These are phyloP conservation scores for Clitopilus passeckerianus DNA, from an alignment of 768 basidiomycete genomes.

Conservation along the genomic window DNA sequence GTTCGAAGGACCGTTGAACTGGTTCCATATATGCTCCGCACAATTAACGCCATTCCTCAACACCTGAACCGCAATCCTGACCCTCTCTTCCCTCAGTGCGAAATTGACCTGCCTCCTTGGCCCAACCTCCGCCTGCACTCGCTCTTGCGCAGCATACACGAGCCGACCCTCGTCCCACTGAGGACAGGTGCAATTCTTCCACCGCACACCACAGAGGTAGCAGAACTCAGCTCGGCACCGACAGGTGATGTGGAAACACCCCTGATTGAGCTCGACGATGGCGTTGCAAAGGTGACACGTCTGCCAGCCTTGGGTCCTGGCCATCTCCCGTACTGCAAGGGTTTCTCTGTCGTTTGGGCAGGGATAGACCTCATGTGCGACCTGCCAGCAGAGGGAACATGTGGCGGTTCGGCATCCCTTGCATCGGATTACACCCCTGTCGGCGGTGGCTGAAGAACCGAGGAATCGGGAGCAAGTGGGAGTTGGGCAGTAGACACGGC, in stretches of 20 bases:
- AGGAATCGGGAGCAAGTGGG: slow-evolving; percentile 51
- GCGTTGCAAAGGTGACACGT: background rate
- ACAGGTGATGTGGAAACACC: background rate
- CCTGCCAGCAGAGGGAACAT: background rate
- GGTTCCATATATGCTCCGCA: background rate
- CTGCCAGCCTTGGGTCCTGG: background rate
- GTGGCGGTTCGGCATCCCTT: background rate
- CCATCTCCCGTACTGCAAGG: background rate
- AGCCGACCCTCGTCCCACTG: slow-evolving; percentile 16
- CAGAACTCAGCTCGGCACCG: background rate
- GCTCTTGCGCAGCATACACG: slow-evolving; percentile 25
- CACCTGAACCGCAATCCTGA: background rate
- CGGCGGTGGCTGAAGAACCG: slow-evolving; percentile 21
- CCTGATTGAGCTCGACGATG: background rate
- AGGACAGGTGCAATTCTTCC: background rate
- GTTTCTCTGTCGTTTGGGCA: background rate
- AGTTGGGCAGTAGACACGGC: slow-evolving; percentile 48
- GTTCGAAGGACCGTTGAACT: background rate
- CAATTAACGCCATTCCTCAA: background rate
- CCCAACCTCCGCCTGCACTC: slow-evolving; percentile 23
- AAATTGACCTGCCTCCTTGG: background rate
- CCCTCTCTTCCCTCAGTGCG: background rate
- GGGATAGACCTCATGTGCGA: background rate
- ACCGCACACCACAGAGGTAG: background rate
- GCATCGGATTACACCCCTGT: background rate